phyloP scores from a whole-genome alignment of 164 flowering plant genomes.

The Santalum album region DNA sequence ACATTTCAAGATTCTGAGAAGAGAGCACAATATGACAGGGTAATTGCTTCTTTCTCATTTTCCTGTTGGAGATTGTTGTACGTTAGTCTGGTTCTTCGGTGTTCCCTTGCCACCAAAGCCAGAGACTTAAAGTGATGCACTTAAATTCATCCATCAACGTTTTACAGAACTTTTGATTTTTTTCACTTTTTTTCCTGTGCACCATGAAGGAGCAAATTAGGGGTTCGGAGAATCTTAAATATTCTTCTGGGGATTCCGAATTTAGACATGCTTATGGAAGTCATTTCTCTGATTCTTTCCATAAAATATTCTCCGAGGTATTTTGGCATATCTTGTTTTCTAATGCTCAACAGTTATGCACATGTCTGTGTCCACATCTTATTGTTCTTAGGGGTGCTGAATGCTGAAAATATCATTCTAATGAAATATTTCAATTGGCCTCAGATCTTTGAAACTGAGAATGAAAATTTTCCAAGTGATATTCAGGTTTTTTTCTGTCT shows the following conservation, averaged over 20 bases:
- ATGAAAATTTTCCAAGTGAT: constrained; percentile 42
- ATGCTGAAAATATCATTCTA: background rate
- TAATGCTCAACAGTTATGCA: background rate
- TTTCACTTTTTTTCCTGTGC: constrained; percentile 7
- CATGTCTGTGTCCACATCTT: background rate
- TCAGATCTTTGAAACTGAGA: constrained; percentile 76
- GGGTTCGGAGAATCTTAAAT: constrained; percentile 26
- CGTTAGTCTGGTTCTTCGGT: background rate
- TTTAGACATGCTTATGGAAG: constrained; percentile 34
- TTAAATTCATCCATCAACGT: background rate
- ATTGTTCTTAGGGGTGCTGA: background rate
- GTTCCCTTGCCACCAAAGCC: background rate
- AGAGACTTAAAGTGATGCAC: background rate
- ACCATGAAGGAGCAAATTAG: constrained; percentile 21
- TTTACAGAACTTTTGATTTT: background rate
- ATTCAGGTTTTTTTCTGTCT: constrained; percentile 42
- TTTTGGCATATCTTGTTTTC: constrained; percentile 2
- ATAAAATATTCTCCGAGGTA: constrained; percentile 85
- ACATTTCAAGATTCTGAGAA: constrained; percentile 60
- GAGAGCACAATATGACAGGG: constrained; percentile 77
- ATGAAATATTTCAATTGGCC: constrained; percentile 3
- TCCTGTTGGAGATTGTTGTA: background rate
- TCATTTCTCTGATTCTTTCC: constrained; percentile 71
- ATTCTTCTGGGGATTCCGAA: constrained; percentile 31
- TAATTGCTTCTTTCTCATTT: constrained; percentile 15